phyloP scores from a whole-genome alignment of 495 filamentous ascomycete genomes.

The Tuber aestivum region DNA sequence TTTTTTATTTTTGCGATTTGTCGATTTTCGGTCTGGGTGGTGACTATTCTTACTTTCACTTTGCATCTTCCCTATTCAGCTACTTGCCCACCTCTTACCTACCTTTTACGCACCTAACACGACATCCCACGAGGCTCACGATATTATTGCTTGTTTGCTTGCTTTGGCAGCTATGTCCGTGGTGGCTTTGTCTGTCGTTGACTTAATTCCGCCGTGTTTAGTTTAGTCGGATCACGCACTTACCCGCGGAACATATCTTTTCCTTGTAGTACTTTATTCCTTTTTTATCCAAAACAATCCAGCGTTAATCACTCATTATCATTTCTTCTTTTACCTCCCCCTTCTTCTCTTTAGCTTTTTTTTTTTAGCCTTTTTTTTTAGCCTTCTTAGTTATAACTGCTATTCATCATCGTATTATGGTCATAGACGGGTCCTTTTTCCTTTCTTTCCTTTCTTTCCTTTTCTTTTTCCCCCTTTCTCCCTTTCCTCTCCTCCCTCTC shows the following conservation, averaged over 20 bases:
- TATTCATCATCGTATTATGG: neutral
- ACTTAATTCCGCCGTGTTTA: neutral
- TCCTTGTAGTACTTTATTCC: neutral
- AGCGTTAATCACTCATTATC: neutral
- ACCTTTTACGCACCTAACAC: neutral
- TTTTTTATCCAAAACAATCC: neutral
- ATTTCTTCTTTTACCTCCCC: neutral
- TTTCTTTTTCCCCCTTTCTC: neutral
- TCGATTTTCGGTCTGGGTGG: slow-evolving; percentile 16
- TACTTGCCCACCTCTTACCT: neutral
- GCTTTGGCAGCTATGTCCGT: neutral
- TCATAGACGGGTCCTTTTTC: slow-evolving; percentile 14
- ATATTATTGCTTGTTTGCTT: neutral
- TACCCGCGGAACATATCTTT: neutral
- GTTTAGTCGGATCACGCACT: neutral
- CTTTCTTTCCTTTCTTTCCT: slow-evolving; percentile 2
- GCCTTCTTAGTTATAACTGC: neutral
- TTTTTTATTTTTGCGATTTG: slow-evolving; percentile 21
- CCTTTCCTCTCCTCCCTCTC: slow-evolving; percentile 1
- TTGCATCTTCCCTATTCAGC: neutral
- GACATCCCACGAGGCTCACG: neutral
- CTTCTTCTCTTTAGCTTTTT: neutral
- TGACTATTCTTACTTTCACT: slow-evolving; percentile 8
- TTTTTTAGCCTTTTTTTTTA: neutral
- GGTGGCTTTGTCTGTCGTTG: neutral